Base-by-base conservation (phyloP, 306 rosid genomes). In the Sicyos baderoa region DNA sequence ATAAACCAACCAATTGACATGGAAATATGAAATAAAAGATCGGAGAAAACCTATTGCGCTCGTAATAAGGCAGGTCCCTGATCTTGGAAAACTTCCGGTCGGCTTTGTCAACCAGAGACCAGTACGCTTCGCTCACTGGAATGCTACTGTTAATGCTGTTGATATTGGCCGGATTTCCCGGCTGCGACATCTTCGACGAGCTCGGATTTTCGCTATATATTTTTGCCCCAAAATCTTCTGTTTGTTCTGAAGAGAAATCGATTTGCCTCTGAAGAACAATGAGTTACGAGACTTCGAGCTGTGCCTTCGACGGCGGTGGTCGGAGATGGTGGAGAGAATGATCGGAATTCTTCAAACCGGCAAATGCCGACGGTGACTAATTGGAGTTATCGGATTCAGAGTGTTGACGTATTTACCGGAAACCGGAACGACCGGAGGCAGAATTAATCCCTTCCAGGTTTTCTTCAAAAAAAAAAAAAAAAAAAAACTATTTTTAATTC, bases 1-100 rank as follows among this genome's bases (percentile, higher is more conserved):
- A 42, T 11, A 40, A 14, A 47, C 51, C 51, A 47, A 47, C 15
- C n/a, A 47, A 47, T 12, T 12, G 51, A 47, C 16, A 3, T 14
- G 6, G 51, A 47, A 45, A 47, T 47, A 14, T 40, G 2, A 40
- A 40, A 40, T 40, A 7, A 40, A 40, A 45, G 21, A 45, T 55
- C 55, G 52, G 50, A 61, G n/a, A 42, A 54, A 6, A 73, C 76
- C 76, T 73, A 50, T 73, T 60, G 18, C 76, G 76, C 51, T 73
- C 76, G 76, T 73, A 73, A 51, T 60, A 73, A 48, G 76, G 76
- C 76, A 73, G 66, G 70, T 73, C 70, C 55, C 76, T 60, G 70
- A 73, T 73, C 70, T 61, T 73, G 59, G 76, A 73, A 32, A 73
- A 60, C 32, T 73, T 73, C 59, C 55, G 42, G 45, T 73, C 76